phyloP scores from a whole-genome alignment of 345 rosid species.

The Hypericum androsaemum region DNA sequence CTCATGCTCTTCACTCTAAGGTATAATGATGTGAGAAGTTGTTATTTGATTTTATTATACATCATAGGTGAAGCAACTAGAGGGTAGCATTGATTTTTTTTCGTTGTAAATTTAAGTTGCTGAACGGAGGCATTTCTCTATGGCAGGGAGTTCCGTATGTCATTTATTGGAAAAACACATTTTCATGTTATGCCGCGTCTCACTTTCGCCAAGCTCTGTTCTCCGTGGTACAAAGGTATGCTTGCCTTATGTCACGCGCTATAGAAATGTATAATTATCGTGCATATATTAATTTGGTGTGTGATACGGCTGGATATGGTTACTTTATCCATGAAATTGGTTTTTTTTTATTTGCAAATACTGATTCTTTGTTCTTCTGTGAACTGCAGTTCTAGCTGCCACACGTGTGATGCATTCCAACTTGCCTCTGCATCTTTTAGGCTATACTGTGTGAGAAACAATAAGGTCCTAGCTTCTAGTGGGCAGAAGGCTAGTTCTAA shows the following conservation, averaged over 20 bases:
- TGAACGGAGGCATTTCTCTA: conserved; percentile 9
- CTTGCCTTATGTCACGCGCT: background rate
- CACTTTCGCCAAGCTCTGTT: conserved; percentile 85
- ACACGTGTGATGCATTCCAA: conserved; percentile 88
- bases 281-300: background rate
- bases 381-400: conserved; percentile 73
- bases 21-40: conserved; percentile 17
- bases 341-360: background rate
- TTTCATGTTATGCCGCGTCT: conserved; percentile 56
- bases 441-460: conserved; percentile 52
- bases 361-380: conserved; percentile 10
- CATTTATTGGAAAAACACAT: conserved; percentile 60
- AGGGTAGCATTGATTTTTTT: background rate
- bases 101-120: background rate
- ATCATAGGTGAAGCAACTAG: background rate
- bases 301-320: background rate
- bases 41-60: background rate
- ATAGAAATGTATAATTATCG: background rate
- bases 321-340: background rate
- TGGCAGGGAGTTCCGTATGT: conserved; percentile 84
- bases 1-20: conserved; percentile 82
- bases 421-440: conserved; percentile 81
- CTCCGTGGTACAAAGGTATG: conserved; percentile 74
- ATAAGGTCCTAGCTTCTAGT: conserved; percentile 26
- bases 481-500: conserved; percentile 35